phyloP scores from a whole-genome alignment of 768 basidiomycete species.

The Rhodosporidiobolus sp. region DNA sequence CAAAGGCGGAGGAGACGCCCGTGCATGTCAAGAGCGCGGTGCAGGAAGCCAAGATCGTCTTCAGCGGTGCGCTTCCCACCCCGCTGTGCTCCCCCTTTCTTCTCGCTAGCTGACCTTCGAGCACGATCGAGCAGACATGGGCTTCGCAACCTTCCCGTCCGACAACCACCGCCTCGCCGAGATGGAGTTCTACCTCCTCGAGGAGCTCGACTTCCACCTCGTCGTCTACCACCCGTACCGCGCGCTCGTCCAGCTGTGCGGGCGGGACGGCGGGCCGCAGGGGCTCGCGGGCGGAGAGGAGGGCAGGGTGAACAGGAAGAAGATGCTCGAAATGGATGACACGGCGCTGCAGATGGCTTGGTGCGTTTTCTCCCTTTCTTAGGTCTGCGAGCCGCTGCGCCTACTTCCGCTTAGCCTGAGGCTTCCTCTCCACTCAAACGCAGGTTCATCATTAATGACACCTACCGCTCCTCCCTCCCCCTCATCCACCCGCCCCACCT shows the following conservation, averaged over 20 bases:
- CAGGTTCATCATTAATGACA: conserved; percentile 96
- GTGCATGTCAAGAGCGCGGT: conserved; percentile 91
- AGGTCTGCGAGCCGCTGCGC: background rate
- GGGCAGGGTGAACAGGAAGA: conserved; percentile 59
- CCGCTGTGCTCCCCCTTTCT: background rate
- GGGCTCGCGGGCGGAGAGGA: conserved; percentile 24
- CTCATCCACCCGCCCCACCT: conserved; percentile 93
- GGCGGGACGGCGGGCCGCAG: conserved; percentile 43
- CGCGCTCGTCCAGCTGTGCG: conserved; percentile 61
- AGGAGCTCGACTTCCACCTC: conserved; percentile 92
- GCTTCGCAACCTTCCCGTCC: conserved; percentile 72
- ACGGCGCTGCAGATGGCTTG: conserved; percentile 85
- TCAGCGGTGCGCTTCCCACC: conserved; percentile 55
- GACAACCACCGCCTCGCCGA: conserved; percentile 83
- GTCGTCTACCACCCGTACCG: conserved; percentile 93
- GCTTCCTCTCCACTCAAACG: background rate
- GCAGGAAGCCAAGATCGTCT: conserved; percentile 72
- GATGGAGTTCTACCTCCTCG: conserved; percentile 95
- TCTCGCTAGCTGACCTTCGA: conserved; percentile 45
- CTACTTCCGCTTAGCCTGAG: background rate
- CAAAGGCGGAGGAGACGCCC: conserved; percentile 94
- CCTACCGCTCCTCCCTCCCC: conserved; percentile 86
- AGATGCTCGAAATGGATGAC: conserved; percentile 70
- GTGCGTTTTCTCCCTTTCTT: conserved; percentile 53
- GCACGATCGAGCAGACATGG: conserved; percentile 60